A percentile compares a stretch with the other conserved stretches of the same genome.
These are phyloP conservation scores for Ustilago curta DNA, from an alignment of 1,284 basidiomycete species.

Conservation along the genomic window DNA sequence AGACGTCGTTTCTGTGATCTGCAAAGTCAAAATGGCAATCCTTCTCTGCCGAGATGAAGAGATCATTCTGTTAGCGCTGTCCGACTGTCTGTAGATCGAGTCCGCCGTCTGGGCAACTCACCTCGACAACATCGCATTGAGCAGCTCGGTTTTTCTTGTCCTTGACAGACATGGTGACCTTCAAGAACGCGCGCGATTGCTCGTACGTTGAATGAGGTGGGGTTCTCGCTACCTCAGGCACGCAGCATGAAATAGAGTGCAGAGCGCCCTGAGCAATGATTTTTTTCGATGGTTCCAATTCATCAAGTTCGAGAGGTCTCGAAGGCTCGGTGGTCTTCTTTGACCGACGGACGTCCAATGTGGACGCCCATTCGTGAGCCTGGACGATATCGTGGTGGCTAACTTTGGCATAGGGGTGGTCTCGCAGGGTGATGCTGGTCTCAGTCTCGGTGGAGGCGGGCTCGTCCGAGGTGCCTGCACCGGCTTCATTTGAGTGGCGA, in stretches of 20 bases:
- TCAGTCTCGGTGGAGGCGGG: constrained; percentile 4
- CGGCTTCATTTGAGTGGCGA: constrained; percentile 1
- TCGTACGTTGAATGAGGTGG: constrained; percentile 6
- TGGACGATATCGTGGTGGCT: constrained; percentile 4
- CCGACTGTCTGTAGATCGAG: no score
- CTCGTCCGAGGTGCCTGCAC: not conserved
- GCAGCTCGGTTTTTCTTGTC: not conserved
- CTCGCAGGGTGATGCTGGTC: constrained; percentile 4
- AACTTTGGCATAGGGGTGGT: constrained; percentile 12
- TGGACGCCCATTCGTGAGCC: not conserved
- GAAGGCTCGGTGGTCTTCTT: not conserved
- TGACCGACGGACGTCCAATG: not conserved
- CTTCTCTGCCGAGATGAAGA: constrained; percentile 7
- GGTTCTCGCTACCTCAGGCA: not conserved
- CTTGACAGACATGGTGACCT: constrained; percentile 12
- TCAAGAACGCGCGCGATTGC: constrained; percentile 15
- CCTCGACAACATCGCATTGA: constrained; percentile 21
- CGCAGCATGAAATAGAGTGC: not conserved
- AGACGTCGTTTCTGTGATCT: constrained; percentile 12
- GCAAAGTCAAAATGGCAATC: not conserved
- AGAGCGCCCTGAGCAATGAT: not conserved
- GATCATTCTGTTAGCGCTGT: not conserved
- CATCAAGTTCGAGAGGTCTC: not conserved
- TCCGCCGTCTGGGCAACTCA: not conserved
- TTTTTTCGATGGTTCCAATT: not conserved